Base-by-base conservation (phyloP, 176 grass and related monocot genomes). In the Elymus sibiricus region DNA sequence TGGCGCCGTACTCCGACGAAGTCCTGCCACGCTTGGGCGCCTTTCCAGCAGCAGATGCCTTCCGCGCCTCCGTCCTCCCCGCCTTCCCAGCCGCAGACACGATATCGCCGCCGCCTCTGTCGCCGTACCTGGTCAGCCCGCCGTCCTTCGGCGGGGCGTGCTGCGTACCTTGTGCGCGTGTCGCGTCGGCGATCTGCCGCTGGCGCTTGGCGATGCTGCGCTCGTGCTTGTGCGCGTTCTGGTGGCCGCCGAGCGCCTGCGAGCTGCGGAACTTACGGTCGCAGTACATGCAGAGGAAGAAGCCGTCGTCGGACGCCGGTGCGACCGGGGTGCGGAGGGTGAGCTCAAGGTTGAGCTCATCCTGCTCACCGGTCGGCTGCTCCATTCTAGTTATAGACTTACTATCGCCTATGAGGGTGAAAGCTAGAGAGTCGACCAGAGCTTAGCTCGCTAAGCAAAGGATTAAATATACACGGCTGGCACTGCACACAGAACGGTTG, bases 201-300 rank as follows among this genome's bases (percentile, higher is more conserved):
- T 86, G 66, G 40, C 77, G 89, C 79, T 90, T 96, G 81, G 85
- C 90, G 26, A 96, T 68, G 94, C 84, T 93, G 69, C 97, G 79
- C 85, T 98, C 94, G 63, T 92, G 81, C 89, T 95, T 98, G 91
- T 98, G 95, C 24, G 95, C 95, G 70, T 98, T 98, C 89, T 95
- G 95, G 77, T 98, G 95, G 60, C 95, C 95, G 9, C 95, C 95
- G 9, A 98, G 90, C 14, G 95, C 95, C 79, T 98, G 95, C 5
- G 93, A 95, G 88, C 84, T 99, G 72, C 86, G 69, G 84, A 99
- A 95, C 88, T 96, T 94, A 64, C 88, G 85, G 63, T 90, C 80
- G 79, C 96, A 98, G 87, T 98, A 98, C 74, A 80, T 88, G 88
- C 93, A 98, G 65, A 90, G 53, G 88, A 98, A 98, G 84, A 94